Evolutionary conservation across 164 flowering plant species (phyloP).

Genomic region (Dillenia suffruticosa): DNA sequence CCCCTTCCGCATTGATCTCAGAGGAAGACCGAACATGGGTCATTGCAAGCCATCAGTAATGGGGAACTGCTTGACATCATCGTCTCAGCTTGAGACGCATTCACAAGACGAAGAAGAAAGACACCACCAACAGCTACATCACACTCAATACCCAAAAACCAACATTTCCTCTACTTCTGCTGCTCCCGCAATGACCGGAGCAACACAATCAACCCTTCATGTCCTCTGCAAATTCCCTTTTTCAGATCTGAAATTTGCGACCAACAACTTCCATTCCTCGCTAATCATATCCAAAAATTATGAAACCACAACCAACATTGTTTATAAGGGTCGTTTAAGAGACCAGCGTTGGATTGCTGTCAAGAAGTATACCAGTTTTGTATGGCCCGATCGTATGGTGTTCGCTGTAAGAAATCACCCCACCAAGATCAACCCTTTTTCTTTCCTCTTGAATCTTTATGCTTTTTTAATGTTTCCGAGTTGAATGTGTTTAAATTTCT

Average conservation of each 20-base stretch:
- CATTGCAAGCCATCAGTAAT: too few species aligned
- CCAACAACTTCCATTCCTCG: conserved; percentile 39
- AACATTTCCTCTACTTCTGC: too few species aligned
- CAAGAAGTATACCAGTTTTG: conserved; percentile 39
- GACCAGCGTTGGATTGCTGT: conserved; percentile 43
- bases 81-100: too few species aligned
- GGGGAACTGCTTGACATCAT: too few species aligned
- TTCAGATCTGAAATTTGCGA: conserved; percentile 41
- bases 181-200: too few species aligned
- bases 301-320: conserved; percentile 40
- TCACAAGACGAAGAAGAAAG: too few species aligned
- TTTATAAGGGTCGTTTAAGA: conserved; percentile 38
- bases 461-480: not conserved
- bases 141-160: too few species aligned
- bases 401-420: conserved; percentile 24
- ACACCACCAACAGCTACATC: too few species aligned
- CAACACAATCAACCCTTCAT: not conserved
- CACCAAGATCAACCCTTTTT: not conserved
- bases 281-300: conserved; percentile 46
- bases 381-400: conserved; percentile 53
- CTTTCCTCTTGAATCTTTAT: not conserved
- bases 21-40: too few species aligned
- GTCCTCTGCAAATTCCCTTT: conserved; percentile 37
- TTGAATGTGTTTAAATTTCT: not conserved
- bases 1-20: too few species aligned